Base-by-base conservation (phyloP, 768 basidiomycete species). In the Gelatoporia subvermispora region DNA sequence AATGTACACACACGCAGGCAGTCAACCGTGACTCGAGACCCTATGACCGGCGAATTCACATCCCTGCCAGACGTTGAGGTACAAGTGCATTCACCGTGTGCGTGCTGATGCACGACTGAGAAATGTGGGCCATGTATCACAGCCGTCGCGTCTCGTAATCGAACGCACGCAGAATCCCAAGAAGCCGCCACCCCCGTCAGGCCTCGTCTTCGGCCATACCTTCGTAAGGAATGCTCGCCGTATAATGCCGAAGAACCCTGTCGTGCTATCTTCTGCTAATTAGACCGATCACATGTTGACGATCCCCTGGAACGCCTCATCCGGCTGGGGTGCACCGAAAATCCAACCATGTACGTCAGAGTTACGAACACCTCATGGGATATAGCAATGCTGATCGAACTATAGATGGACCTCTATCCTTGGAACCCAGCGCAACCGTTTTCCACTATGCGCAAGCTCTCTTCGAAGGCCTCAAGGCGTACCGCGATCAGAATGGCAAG, bases 391-490 rank as follows among this genome's bases (percentile, higher is more conserved):
- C 28, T 31, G 5, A 31, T 31, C 28, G 28, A 31, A 31, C 28
- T 15, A 1, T 41, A 61, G 86, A 93, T 64, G 85, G 80, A 2
- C 85, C 87, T 5, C 70, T 93, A 35, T 59, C 69, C 16, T 70
- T 93, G 17, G 85, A 91, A 52, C 92, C 91, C 5, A 88, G 86
- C 59, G 77, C 72, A 64, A 80, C 88, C 50, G 93, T 93, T 17
- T 73, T 98, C 50, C 94, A 98, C 65, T 97, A 98, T 69, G 93
- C 93, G 0, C 91, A 93, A 58, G 79, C 85, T 40, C 73, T 85
- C 40, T 95, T 98, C 61, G 94, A 98, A 65, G 91, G 94, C 16
- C 81, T 96, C 80, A 97, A 97, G 65, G 94, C 94, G 1, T 97
- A 95, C 70, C 75, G 84, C 41, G 81, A 84, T 55, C 67, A 78